These are phyloP conservation scores for Angophora floribunda DNA, from an alignment of 345 rosid species.

Conservation along the genomic window DNA sequence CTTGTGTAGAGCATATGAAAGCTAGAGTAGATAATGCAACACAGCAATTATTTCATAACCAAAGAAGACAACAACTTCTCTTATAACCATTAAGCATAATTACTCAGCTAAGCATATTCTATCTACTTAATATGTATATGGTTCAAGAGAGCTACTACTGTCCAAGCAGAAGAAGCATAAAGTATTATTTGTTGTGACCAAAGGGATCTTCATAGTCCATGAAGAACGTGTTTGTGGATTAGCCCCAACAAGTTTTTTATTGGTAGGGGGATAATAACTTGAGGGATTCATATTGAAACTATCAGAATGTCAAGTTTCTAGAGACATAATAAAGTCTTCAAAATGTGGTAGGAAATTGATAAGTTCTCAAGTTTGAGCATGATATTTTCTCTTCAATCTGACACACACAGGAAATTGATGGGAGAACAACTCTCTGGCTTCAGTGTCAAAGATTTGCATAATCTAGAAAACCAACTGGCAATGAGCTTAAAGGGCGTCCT, in stretches of 20 bases:
- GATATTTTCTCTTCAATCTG: not conserved
- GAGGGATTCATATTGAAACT: not conserved
- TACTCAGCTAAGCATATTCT: not conserved
- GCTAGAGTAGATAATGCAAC: not conserved
- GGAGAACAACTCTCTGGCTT: slow-evolving; percentile 68
- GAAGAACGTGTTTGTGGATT: not conserved
- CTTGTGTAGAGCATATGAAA: not conserved
- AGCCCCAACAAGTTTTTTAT: not conserved
- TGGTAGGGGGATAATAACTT: not conserved
- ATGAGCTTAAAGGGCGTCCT: slow-evolving; percentile 46
- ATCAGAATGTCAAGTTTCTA: not conserved
- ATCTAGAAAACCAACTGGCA: slow-evolving; percentile 49
- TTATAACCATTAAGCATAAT: not conserved
- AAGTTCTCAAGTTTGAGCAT: not conserved
- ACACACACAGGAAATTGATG: slow-evolving; percentile 51
- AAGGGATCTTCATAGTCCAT: not conserved
- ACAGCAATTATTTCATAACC: not conserved
- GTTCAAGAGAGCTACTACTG: not conserved
- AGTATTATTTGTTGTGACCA: not conserved
- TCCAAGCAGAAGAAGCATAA: not conserved
- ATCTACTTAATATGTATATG: not conserved
- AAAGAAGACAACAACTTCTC: not conserved
- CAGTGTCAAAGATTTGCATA: slow-evolving; percentile 32
- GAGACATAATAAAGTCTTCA: not conserved
- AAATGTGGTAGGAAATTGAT: not conserved